These are phyloP conservation scores for Aspergillus sp. DNA, from an alignment of 2,329 filamentous ascomycete genomes.

Conservation along the genomic window DNA sequence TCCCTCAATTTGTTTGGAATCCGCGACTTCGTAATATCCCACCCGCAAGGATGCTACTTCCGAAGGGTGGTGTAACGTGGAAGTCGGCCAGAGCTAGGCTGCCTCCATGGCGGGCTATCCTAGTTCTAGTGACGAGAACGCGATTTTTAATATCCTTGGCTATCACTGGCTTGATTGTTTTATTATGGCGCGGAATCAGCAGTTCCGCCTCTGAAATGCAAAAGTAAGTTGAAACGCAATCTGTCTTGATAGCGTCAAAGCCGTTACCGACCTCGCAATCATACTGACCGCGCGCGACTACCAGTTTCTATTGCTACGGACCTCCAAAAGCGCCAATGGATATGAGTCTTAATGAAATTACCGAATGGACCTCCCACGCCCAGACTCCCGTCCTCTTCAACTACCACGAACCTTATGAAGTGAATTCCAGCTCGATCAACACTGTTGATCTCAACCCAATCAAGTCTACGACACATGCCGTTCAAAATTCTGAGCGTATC, in stretches of 20 bases:
- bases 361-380: constrained; percentile 82
- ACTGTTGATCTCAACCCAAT: constrained; percentile 83
- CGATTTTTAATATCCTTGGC: constrained; percentile 74
- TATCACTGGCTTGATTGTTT: constrained; percentile 67
- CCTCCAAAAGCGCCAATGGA: constrained; percentile 94
- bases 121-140: constrained; percentile 70
- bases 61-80: constrained; percentile 88
- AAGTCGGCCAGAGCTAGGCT: constrained; percentile 80
- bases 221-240: constrained; percentile 60
- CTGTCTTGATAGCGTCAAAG: neutral
- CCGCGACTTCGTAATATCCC: constrained; percentile 2
- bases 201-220: constrained; percentile 83
- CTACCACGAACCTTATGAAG: constrained; percentile 80
- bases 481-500: constrained; percentile 78
- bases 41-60: constrained; percentile 70
- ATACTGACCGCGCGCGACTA: constrained; percentile 12
- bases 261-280: neutral
- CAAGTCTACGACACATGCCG: constrained; percentile 74
- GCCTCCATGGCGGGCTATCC: constrained; percentile 71
- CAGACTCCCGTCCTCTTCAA: constrained; percentile 96
- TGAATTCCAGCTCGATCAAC: constrained; percentile 78
- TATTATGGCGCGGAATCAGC: constrained; percentile 86
- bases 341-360: constrained; percentile 88
- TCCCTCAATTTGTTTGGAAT: neutral
- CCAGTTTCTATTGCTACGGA: constrained; percentile 95